Base-by-base conservation (phyloP, 1,139 yeast genomes). In the Entelexis sorbosivorans region DNA sequence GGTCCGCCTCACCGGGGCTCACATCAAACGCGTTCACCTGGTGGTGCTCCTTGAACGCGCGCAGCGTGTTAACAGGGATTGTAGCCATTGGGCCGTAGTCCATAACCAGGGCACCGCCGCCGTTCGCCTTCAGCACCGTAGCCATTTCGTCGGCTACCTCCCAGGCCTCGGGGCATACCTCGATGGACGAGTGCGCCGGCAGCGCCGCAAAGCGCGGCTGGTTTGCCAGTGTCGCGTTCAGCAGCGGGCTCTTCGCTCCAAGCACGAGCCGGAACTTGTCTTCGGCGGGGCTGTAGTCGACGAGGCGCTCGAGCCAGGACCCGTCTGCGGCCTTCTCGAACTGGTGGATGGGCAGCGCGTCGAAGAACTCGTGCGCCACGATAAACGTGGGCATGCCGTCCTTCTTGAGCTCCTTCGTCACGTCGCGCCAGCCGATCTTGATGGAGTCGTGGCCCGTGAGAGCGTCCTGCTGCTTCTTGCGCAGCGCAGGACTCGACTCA, bases 341-440 rank as follows among this genome's bases (percentile, higher is more conserved):
- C 56, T 81, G 75, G 58, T 82, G 80, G 26, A 86, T 80, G 0
- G 95, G 95, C 54, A 86, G 70, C 0, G 95, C 95, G 67, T 86
- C 95, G 63, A 82, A 86, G 61, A 86, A 86, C 63, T 86, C 95
- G 63, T 86, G 95, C 0, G 94, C 94, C 50, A 86, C 64, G 9
- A 84, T 71, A 62, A 77, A 85, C 55, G 84, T 82, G 36, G 86
- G 76, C 19, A 61, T 49, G 6, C 58, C 58, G 5, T 68, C 70
- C 0, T 65, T 63, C 9, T 69, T 67, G 11, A 81, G 65, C 53
- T 79, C 82, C 54, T 73, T 73, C 53, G 83, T 84, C 16, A 81
- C 79, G 54, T 81, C 85, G n/a, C 76, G 73, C 95, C 95, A 86
- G 35, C 65, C 8, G 82, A 71, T 0, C 64, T 59, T 54, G 24